Percentiles rank a stretch among this genome's conserved stretches.
Evolutionary conservation across 768 basidiomycete species (phyloP).

Genomic region (Nidularia sp.): DNA sequence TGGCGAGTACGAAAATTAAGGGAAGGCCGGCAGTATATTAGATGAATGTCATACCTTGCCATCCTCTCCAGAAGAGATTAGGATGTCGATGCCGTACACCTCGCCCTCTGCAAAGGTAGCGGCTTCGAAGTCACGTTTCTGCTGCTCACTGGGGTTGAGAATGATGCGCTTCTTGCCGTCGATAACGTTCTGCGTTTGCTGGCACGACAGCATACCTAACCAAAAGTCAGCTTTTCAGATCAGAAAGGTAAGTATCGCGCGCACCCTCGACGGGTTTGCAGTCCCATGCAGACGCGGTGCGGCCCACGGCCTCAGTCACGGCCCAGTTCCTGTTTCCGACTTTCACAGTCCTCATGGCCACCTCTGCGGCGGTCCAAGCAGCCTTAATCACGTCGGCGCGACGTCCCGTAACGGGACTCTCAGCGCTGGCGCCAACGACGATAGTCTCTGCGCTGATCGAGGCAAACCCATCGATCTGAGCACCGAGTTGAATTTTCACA

Average conservation of each 20-base stretch:
- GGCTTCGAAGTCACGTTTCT: constrained; percentile 83
- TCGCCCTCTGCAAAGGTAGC: constrained; percentile 88
- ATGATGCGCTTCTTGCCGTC: constrained; percentile 97
- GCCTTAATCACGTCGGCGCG: constrained; percentile 92
- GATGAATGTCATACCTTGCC: constrained; percentile 62
- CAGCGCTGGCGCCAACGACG: constrained; percentile 74
- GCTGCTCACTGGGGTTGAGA: constrained; percentile 79
- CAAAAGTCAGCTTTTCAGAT: constrained; percentile 1
- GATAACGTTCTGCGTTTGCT: constrained; percentile 90
- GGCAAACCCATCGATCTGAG: constrained; percentile 97
- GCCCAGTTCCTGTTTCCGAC: constrained; percentile 94
- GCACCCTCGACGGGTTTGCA: constrained; percentile 94
- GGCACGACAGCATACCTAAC: constrained; percentile 90
- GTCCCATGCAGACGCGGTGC: constrained; percentile 66
- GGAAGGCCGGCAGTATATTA: background rate
- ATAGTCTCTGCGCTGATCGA: constrained; percentile 92
- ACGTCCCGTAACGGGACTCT: constrained; percentile 76
- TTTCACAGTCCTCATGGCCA: constrained; percentile 87
- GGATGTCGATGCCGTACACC: constrained; percentile 91
- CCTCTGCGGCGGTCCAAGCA: constrained; percentile 89
- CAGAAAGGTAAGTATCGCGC: background rate
- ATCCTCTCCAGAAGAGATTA: constrained; percentile 83
- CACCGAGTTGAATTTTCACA: constrained; percentile 94
- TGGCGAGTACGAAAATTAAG: constrained; percentile 21
- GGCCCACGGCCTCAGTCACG: constrained; percentile 82